Evolutionary conservation across 257 asterid species (phyloP).

Genomic region (Solanum chmielewskii): DNA sequence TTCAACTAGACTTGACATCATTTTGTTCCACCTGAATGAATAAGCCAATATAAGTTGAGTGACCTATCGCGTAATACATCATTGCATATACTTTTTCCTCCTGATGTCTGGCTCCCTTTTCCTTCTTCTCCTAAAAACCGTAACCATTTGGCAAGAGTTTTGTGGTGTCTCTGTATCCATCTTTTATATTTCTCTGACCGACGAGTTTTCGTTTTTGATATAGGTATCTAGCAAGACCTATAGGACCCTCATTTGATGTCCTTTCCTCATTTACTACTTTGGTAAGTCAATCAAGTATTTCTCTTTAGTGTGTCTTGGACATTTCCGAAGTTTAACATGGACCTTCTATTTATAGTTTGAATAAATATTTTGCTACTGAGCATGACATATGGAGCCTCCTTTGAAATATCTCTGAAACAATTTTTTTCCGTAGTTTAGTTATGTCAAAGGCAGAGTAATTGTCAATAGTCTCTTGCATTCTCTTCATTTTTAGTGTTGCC

Average conservation of each 20-base stretch:
- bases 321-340: constrained; percentile 1
- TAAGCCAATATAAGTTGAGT: neutral
- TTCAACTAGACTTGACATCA: neutral
- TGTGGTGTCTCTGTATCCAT: neutral
- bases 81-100: neutral
- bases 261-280: constrained; percentile 31
- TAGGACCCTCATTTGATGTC: constrained; percentile 66
- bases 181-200: constrained; percentile 31
- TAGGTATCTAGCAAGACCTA: constrained; percentile 81
- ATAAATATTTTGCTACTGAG: neutral
- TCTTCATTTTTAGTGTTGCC: constrained; percentile 6
- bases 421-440: neutral
- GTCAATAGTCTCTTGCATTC: neutral
- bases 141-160: neutral
- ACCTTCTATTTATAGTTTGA: constrained; percentile 1
- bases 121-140: neutral
- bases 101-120: neutral
- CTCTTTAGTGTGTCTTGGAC: neutral
- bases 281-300: constrained; percentile 54
- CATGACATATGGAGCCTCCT: neutral
- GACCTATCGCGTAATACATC: neutral
- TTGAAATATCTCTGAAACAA: neutral
- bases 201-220: constrained; percentile 52
- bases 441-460: neutral
- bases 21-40: neutral